Base-by-base conservation (phyloP, 768 basidiomycete genomes). In the Suillus decipiens region DNA sequence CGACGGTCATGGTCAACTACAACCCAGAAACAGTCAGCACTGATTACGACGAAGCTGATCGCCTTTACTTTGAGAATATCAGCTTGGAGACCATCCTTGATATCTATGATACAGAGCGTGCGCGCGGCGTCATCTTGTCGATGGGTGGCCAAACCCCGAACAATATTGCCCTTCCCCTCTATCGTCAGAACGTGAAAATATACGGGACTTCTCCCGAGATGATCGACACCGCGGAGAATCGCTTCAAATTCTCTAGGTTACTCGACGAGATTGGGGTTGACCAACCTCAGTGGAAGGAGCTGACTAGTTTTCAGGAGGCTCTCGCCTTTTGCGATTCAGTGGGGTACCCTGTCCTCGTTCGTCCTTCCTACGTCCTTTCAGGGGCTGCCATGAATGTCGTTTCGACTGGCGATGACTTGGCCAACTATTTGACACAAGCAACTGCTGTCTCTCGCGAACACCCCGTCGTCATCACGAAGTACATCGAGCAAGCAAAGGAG, bases 371-470 rank as follows among this genome's bases (percentile, higher is more conserved):
- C 73, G 96, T 99, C 57, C 87, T 99, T n/a, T 99, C 97, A 2
- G 97, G 97, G 51, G 97, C 96, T 2, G 97, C 97, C 31, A 99
- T 99, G 97, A 99, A 99, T 74, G 96, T 99, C 63, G 97, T 98
- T 15, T 99, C 91, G 63, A 96, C 94, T 12, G 82, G 84, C 48
- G 90, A 96, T 72, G 97, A 99, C 74, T 82, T 99, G 47, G 86
- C 86, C 51, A 93, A 87, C 74, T 99, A 98, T 75, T 84, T 99
- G 63, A 91, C 90, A 1, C 96, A 95, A 78, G 97, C 97, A 22
- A 91, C 96, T 24, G 95, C 93, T 60, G 95, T 99, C 62, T 99
- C 97, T 48, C 89, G 93, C 53, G 94, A 96, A 39, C 93, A 97
- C 71, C 96, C 96, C 1, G 96, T 98, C 66, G 96, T 99, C 69